Conservation (phyloP, 345 rosid genomes). For the Cardiospermum halicacabum region DNA sequence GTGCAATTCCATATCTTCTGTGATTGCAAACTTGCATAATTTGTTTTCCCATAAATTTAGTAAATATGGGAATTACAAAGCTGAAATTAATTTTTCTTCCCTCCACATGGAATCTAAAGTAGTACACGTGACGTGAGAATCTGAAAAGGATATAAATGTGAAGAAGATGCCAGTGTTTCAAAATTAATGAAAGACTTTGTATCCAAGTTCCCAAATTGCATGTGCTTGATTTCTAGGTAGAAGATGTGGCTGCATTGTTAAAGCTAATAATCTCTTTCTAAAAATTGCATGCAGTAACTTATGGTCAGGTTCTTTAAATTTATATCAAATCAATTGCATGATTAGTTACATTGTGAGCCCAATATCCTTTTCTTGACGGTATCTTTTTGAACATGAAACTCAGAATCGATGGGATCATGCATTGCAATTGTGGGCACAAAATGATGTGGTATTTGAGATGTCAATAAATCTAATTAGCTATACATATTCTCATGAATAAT, state of each 20-base stretch:
- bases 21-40: no score
- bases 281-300: not conserved
- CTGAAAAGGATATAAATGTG: not conserved
- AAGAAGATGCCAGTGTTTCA: not conserved
- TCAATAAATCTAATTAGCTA: no score
- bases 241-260: not conserved
- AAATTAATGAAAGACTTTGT: not conserved
- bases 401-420: not conserved
- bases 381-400: not conserved
- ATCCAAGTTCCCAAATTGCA: not conserved
- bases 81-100: no score
- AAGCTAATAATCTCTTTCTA: not conserved
- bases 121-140: not conserved
- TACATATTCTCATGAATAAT: no score
- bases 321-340: not conserved
- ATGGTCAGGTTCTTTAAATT: not conserved
- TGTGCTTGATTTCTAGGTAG: not conserved
- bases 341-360: not conserved
- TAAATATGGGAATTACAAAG: no score
- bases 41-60: no score
- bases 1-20: no score
- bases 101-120: no score
- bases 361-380: not conserved
- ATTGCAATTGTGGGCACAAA: no score
- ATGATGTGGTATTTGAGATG: no score